phyloP scores from a whole-genome alignment of 371 early-diverging fungal species.

The Mucor racemosus region DNA sequence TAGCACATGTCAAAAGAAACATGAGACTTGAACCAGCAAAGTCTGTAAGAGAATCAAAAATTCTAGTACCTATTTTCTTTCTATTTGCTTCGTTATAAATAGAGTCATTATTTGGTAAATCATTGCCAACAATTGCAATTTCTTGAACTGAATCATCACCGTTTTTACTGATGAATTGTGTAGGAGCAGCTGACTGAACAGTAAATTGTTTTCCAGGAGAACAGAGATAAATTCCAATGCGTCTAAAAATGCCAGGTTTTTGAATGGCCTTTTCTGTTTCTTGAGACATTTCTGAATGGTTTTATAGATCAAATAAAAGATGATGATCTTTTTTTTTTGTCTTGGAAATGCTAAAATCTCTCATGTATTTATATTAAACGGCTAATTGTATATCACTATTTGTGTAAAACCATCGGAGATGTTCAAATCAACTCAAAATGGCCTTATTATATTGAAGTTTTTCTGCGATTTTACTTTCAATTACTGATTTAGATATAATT shows the following conservation, averaged over 20 bases:
- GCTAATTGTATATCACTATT: background rate
- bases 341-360: background rate
- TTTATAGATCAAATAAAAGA: background rate
- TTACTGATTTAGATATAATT: background rate
- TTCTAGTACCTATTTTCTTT: slow-evolving; percentile 7
- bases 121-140: background rate
- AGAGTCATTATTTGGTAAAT: background rate
- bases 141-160: background rate
- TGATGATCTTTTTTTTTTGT: no score
- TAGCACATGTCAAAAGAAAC: slow-evolving; percentile 15
- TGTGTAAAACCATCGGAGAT: slow-evolving; percentile 3
- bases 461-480: background rate
- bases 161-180: slow-evolving; percentile 15
- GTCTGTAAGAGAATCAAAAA: slow-evolving; percentile 18
- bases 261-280: background rate
- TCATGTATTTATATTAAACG: background rate
- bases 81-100: slow-evolving; percentile 7
- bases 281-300: background rate
- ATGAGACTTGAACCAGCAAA: slow-evolving; percentile 22
- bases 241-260: background rate
- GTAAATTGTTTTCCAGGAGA: slow-evolving; percentile 24
- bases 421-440: background rate
- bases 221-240: slow-evolving; percentile 1
- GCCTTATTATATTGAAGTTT: background rate
- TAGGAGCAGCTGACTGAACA: slow-evolving; percentile 24